Percentiles rank a stretch among this genome's conserved stretches.
These are phyloP conservation scores for Leptographium lundbergii DNA, from an alignment of 2,329 filamentous ascomycete genomes.

Conservation along the genomic window DNA sequence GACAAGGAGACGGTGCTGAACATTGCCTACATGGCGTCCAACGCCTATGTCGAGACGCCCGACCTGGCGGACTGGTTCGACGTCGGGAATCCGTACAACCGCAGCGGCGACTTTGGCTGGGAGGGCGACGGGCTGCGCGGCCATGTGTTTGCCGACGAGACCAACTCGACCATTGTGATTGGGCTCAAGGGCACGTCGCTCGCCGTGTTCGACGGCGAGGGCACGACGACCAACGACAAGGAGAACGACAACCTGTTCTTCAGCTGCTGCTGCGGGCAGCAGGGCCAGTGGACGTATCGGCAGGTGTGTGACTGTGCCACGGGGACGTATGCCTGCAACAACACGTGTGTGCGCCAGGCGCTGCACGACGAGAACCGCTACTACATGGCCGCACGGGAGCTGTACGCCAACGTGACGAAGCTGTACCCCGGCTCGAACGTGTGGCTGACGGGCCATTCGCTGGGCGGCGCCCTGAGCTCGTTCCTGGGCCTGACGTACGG, in stretches of 20 bases:
- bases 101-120: conserved; percentile 87
- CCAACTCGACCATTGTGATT: conserved; percentile 78
- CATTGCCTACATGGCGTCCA: conserved; percentile 76
- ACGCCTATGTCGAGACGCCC: conserved; percentile 73
- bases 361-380: conserved; percentile 77
- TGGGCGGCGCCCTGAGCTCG: conserved; percentile 82
- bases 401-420: conserved; percentile 85
- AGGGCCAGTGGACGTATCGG: conserved; percentile 79
- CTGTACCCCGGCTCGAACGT: conserved; percentile 74
- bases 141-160: conserved; percentile 81
- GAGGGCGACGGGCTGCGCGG: conserved; percentile 77
- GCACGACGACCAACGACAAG: conserved; percentile 95
- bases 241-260: conserved; percentile 96
- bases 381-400: conserved; percentile 75
- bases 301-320: conserved; percentile 90
- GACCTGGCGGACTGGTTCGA: conserved; percentile 71
- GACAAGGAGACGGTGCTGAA: conserved; percentile 76
- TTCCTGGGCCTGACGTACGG: conserved; percentile 86
- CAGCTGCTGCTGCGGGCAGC: conserved; percentile 93
- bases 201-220: conserved; percentile 91
- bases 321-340: conserved; percentile 79
- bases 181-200: conserved; percentile 84
- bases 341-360: conserved; percentile 69
- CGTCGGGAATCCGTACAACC: conserved; percentile 67
- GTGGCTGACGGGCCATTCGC: conserved; percentile 85